Percentiles rank a stretch among this genome's conserved stretches.
Conservation (phyloP, 164 flowering plant species). For the Hamamelis virginiana region DNA sequence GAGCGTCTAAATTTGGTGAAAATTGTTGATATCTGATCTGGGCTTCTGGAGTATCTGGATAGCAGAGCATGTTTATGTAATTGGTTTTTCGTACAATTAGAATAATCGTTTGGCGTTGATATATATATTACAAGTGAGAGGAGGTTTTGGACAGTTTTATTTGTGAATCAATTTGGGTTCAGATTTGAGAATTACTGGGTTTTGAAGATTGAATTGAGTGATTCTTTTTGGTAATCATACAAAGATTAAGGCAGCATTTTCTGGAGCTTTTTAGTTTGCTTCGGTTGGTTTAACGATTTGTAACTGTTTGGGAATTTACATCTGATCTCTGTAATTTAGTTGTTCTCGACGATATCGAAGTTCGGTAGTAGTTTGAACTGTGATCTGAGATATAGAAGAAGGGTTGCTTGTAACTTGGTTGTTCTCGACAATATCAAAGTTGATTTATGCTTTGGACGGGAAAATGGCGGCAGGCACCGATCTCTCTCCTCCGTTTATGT, state of each 20-base stretch:
- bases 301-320: neutral
- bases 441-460: constrained; percentile 22
- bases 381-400: neutral
- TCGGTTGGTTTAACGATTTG: neutral
- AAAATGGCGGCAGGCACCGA: constrained; percentile 47
- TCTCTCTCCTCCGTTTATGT: constrained; percentile 32
- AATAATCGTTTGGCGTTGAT: constrained; percentile 3
- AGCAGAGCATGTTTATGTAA: neutral
- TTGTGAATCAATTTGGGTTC: neutral
- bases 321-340: neutral
- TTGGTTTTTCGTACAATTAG: neutral
- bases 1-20: neutral
- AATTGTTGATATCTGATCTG: neutral
- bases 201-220: neutral
- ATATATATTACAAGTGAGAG: neutral
- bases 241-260: neutral
- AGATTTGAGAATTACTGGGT: neutral
- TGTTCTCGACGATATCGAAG: neutral
- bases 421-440: neutral
- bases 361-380: neutral
- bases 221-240: neutral
- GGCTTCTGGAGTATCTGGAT: too few relatives aligned
- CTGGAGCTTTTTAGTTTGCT: neutral
- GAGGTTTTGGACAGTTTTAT: neutral
- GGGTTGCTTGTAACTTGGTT: neutral